Evolutionary conservation across 2,329 filamentous ascomycete genomes (phyloP).

Genomic region (Talaromyces sp.): DNA sequence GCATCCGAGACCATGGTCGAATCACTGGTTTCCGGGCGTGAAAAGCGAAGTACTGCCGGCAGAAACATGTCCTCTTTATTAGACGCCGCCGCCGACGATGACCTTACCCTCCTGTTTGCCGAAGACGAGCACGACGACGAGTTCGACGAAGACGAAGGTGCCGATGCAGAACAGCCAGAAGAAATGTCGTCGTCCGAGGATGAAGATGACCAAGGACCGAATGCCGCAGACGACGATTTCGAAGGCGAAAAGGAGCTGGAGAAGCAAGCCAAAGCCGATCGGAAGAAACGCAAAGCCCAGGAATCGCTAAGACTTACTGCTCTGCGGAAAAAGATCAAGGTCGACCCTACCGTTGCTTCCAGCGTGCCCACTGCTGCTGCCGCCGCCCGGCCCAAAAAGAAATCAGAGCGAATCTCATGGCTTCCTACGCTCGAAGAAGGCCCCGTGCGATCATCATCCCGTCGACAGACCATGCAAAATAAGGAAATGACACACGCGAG

Average conservation of each 20-base stretch:
- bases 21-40: slow-evolving; percentile 44
- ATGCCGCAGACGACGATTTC: slow-evolving; percentile 58
- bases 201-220: slow-evolving; percentile 67
- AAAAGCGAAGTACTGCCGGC: slow-evolving; percentile 74
- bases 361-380: slow-evolving; percentile 21
- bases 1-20: slow-evolving; percentile 29
- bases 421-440: slow-evolving; percentile 59
- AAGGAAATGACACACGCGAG: slow-evolving; percentile 53
- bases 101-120: slow-evolving; percentile 56
- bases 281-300: slow-evolving; percentile 76
- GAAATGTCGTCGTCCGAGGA: slow-evolving; percentile 81
- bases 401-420: slow-evolving; percentile 67
- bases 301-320: slow-evolving; percentile 59
- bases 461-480: slow-evolving; percentile 60
- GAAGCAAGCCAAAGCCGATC: slow-evolving; percentile 66
- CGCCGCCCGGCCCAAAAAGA: slow-evolving; percentile 53
- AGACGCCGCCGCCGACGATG: slow-evolving; percentile 68
- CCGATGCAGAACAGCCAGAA: slow-evolving; percentile 53
- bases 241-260: slow-evolving; percentile 86
- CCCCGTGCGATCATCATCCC: slow-evolving; percentile 57
- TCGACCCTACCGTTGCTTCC: slow-evolving; percentile 50
- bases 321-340: slow-evolving; percentile 67
- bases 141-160: slow-evolving; percentile 29
- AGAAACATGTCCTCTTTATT: slow-evolving; percentile 77
- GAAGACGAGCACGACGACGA: slow-evolving; percentile 57